These are phyloP conservation scores for Pulveroboletus sp. DNA, from an alignment of 1,284 basidiomycete genomes.

Conservation along the genomic window DNA sequence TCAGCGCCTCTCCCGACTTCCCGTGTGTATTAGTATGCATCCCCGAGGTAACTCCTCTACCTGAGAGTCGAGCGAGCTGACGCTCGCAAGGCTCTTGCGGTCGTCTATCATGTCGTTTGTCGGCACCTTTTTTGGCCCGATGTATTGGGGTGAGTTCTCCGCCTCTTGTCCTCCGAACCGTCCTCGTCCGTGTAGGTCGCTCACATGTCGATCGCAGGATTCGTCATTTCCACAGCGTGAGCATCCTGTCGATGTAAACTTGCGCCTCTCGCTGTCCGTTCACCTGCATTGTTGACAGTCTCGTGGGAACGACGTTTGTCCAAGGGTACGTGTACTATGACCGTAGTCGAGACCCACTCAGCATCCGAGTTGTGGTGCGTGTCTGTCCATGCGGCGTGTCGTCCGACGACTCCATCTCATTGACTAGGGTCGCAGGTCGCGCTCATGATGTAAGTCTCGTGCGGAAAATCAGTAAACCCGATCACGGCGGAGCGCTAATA, in stretches of 20 bases:
- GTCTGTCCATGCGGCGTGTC: background rate
- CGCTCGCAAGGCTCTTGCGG: background rate
- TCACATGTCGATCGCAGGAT: background rate
- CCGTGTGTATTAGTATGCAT: too few species aligned
- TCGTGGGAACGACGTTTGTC: constrained; percentile 6
- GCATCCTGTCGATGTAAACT: background rate
- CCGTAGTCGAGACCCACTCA: background rate
- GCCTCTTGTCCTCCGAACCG: background rate
- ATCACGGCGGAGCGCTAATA: background rate
- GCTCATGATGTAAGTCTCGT: background rate
- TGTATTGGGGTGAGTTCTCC: constrained; percentile 6
- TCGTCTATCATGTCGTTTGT: background rate
- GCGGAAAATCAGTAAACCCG: background rate
- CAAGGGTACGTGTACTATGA: constrained; percentile 10
- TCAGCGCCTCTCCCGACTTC: too few species aligned
- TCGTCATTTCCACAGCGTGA: constrained; percentile 8
- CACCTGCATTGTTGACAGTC: background rate
- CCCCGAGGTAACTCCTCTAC: too few species aligned
- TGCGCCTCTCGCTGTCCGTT: background rate
- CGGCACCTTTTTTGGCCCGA: background rate
- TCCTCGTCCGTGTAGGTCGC: background rate
- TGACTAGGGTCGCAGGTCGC: background rate
- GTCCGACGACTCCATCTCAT: too few species aligned
- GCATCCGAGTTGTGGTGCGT: background rate
- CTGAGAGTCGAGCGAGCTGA: too few species aligned